phyloP scores from a whole-genome alignment of 139 green algal species.

The Volvox reticuliferus region DNA sequence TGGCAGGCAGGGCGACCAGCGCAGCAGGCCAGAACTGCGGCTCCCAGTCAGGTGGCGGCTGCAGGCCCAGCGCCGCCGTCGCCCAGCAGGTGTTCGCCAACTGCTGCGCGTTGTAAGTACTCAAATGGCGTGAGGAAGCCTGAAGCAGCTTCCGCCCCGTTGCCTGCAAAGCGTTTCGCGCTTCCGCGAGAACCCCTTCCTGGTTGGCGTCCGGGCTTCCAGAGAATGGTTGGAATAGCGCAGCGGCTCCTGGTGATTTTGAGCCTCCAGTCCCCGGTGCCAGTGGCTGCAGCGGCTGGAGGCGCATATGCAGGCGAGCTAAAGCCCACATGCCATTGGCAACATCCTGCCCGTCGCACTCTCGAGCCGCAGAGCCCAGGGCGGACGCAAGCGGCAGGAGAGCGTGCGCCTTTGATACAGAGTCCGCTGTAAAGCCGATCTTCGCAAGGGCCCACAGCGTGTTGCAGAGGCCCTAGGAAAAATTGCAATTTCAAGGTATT shows the following conservation, averaged over 20 bases:
- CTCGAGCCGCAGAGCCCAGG: neutral
- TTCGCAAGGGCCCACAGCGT: slow-evolving; percentile 41
- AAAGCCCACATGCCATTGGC: slow-evolving; percentile 37
- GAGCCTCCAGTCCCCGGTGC: neutral
- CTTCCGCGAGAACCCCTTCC: no score
- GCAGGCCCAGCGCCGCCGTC: slow-evolving; percentile 19
- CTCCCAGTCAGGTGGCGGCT: slow-evolving; percentile 17
- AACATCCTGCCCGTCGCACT: slow-evolving; percentile 4
- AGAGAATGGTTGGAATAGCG: no score
- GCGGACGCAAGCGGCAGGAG: neutral
- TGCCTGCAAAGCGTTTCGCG: neutral
- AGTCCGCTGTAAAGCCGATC: neutral
- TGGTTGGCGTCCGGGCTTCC: no score
- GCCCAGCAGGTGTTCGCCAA: slow-evolving; percentile 48
- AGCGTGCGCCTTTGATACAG: neutral
- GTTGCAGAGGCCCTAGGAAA: slow-evolving; percentile 50
- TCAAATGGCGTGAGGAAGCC: slow-evolving; percentile 15
- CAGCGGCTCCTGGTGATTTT: neutral
- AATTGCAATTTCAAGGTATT: neutral
- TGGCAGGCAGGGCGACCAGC: neutral
- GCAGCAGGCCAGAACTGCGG: slow-evolving; percentile 26
- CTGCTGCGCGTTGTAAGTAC: slow-evolving; percentile 31
- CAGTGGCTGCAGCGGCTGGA: neutral
- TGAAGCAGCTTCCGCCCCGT: neutral
- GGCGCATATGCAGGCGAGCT: neutral